Evolutionary conservation across 108 stramenopile genomes (phyloP), one percentile per base, ranked within the genome.

Genomic region (Licmophora abbreviata): DNA sequence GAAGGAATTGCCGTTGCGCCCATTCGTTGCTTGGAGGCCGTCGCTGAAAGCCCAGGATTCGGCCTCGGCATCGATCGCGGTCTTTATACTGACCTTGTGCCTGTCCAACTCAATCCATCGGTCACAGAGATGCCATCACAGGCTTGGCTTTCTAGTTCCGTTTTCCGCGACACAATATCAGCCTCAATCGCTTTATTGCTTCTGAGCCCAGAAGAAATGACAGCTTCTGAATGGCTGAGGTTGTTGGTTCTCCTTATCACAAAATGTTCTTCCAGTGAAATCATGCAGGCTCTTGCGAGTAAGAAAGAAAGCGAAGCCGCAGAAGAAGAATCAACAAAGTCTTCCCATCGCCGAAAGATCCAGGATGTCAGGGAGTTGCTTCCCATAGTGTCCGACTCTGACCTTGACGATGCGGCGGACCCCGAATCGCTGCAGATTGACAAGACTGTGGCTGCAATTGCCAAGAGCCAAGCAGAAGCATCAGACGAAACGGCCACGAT

Each of bases 1-100:
- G 50, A 62, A 12, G 79, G 77, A 26, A 49, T 63, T 34, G 47
- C 81, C 9, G 74, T 80, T 23, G 61, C 65, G 29, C 74, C 74
- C 12, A 62, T 87, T 24, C 55, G 54, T 11, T 88, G 75, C 43
- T 63, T 84, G 4, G 66, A 74, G 31, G 86, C 91, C 34, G 63
- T 86, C 5, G 68, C 84, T 38, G 84, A 86, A 51, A 83, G 86
- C 42, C 66, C 69, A 27, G 91, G 91, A 5, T 88, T 88, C 49
- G 76, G 79, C 2, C 51, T 63, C 43, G 79, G 81, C 8, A 66
- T 77, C 7, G 81, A 81, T 44, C 56, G 57, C 42, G 71, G 77
- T 7, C 52, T 67, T 23, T 42, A 77, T 1, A 37, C 28, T n/a
- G 74, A 82, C 58, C 58, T 82, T 1, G 67, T 92, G 17, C 89